Evolutionary conservation across 2,329 filamentous ascomycete genomes (phyloP).

Genomic region (Eutypa lata): DNA sequence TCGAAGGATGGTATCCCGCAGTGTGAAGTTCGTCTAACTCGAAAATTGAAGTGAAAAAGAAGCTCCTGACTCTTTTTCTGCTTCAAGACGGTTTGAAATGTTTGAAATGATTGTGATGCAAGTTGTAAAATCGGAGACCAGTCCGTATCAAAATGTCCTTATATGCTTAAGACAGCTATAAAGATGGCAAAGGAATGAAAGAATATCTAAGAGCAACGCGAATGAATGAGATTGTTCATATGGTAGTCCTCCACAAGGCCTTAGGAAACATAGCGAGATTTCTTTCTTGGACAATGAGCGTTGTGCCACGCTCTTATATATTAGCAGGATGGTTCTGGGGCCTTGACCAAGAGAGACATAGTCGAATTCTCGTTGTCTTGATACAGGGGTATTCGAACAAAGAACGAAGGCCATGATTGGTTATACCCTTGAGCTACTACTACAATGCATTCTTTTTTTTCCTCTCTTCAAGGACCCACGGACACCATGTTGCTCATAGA

Average conservation of each 20-base stretch:
- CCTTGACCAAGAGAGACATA: too few relatives aligned
- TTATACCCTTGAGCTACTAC: too few relatives aligned
- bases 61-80: not conserved
- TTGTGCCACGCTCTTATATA: not conserved
- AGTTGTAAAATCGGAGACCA: not conserved
- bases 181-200: not conserved
- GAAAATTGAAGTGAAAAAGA: not conserved
- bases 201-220: not conserved
- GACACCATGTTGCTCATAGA: not conserved
- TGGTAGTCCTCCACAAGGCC: not conserved
- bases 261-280: not conserved
- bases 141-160: not conserved
- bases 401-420: too few relatives aligned
- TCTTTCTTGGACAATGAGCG: not conserved
- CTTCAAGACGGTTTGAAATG: not conserved
- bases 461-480: not conserved
- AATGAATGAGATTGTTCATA: not conserved
- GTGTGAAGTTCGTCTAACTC: not conserved
- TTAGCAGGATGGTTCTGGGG: not conserved
- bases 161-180: not conserved
- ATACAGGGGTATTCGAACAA: too few relatives aligned
- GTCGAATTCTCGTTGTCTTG: too few relatives aligned
- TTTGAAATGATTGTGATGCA: not conserved
- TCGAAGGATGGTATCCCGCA: not conserved
- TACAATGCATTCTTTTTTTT: too few relatives aligned